phyloP scores from a whole-genome alignment of 495 filamentous ascomycete genomes.

The Annulohypoxylon moriforme region DNA sequence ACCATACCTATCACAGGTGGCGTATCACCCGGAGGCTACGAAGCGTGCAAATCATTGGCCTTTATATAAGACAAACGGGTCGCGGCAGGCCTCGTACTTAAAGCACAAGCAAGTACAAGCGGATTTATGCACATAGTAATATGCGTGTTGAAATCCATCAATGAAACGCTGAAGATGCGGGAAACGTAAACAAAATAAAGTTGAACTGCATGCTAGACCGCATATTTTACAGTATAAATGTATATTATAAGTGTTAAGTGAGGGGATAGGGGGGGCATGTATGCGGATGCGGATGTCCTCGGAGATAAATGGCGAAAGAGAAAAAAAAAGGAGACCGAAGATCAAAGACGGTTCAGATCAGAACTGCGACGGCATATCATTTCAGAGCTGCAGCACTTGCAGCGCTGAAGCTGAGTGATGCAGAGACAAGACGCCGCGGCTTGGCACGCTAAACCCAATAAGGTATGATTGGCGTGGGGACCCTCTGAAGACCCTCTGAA shows the following conservation, averaged over 20 bases:
- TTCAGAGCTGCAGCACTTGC: slow-evolving; percentile 25
- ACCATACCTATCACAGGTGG: not conserved
- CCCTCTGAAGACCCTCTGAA: slow-evolving; percentile 9
- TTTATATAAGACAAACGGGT: not conserved
- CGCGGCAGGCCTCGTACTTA: not conserved
- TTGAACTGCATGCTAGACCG: not conserved
- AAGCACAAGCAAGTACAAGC: slow-evolving; percentile 5
- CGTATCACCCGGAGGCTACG: not conserved
- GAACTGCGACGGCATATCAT: slow-evolving; percentile 15
- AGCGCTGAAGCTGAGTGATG: slow-evolving; percentile 26
- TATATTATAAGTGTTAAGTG: slow-evolving; percentile 3
- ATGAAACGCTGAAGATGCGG: not conserved
- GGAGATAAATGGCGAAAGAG: slow-evolving; percentile 19
- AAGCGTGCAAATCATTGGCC: slow-evolving; percentile 5
- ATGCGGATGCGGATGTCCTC: not conserved
- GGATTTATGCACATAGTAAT: slow-evolving; percentile 4
- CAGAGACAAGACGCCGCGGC: slow-evolving; percentile 25
- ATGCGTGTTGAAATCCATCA: not conserved
- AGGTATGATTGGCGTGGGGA: slow-evolving; percentile 21
- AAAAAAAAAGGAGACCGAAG: slow-evolving; percentile 22
- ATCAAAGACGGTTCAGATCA: slow-evolving; percentile 18
- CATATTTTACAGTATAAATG: not conserved
- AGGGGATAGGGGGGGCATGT: not conserved
- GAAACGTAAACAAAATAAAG: slow-evolving; percentile 2
- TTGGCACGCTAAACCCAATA: slow-evolving; percentile 30